Percentiles rank a stretch among this genome's conserved stretches.
These are phyloP conservation scores for Bondarzewia mesenterica DNA, from an alignment of 1,284 basidiomycete genomes.

Conservation along the genomic window DNA sequence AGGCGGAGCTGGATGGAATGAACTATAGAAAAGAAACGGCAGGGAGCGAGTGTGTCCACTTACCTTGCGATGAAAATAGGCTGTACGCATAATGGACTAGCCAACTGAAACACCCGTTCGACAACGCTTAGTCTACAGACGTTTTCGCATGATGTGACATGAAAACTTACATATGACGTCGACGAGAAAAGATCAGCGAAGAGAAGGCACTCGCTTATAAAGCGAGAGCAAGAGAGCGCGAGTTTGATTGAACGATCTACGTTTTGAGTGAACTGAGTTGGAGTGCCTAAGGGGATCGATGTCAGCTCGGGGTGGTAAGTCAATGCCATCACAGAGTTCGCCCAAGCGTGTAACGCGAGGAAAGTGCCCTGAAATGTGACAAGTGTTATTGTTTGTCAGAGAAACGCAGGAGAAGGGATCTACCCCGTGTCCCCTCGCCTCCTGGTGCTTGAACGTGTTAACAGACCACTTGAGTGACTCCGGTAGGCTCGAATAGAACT, in stretches of 20 bases:
- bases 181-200: conserved; percentile 21
- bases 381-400: neutral
- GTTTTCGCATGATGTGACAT: neutral
- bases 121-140: too few relatives aligned
- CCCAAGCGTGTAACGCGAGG: conserved; percentile 21
- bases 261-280: conserved; percentile 27
- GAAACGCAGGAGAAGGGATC: neutral
- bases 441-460: conserved; percentile 31
- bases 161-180: conserved; percentile 22
- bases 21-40: neutral
- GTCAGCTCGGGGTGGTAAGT: conserved; percentile 33
- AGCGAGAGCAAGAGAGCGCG: conserved; percentile 25
- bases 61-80: conserved; percentile 25
- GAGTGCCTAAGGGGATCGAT: conserved; percentile 25
- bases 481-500: conserved; percentile 28
- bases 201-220: conserved; percentile 33
- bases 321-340: conserved; percentile 31
- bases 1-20: conserved; percentile 21
- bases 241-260: conserved; percentile 29
- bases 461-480: conserved; percentile 28
- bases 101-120: conserved; percentile 11
- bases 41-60: neutral
- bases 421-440: conserved; percentile 26
- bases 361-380: conserved; percentile 15
- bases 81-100: conserved; percentile 23